Evolutionary conservation across 768 basidiomycete species (phyloP), one percentile per base, ranked within the genome.

Genomic region (Mycena filopes): DNA sequence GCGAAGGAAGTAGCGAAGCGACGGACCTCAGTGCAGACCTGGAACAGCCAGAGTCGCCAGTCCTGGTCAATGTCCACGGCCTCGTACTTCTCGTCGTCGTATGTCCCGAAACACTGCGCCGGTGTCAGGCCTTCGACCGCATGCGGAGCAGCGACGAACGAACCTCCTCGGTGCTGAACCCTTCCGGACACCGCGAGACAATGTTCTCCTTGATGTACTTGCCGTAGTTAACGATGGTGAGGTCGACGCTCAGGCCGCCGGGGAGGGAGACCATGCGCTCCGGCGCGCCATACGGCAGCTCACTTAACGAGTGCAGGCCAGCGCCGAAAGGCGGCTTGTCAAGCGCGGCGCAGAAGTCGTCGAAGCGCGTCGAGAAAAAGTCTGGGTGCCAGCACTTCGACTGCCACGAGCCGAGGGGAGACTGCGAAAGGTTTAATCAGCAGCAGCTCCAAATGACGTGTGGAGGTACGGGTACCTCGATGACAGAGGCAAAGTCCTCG

Each of bases 21-120:
- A 58, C 50, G 4, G 29, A 69, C 68, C 64, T 69, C 68, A 0
- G 94, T 95, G 81, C 95, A 96, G 55, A 95, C 93, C 78, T 94
- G 96, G 84, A 95, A 97, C 7, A 82, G 69, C 96, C 96, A 98
- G 15, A 90, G 78, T 43, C 94, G 84, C 96, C 96, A 98, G 6
- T 83, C 84, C 70, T 94, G 86, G 60, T 87, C 82, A 10, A 95
- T 75, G 13, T 84, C 85, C 1, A 84, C 87, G 15, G 83, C 80
- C 67, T 83, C 82, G 77, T 86, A 97, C 69, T 88, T 81, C 5
- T 80, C 71, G 68, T 91, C 91, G 62, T 96, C 81, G 66, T 83
- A 89, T 0, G 94, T 93, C 6, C 95, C 95, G 71, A 96, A 98
- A 78, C 96, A 98, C 89, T 95, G 66, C 38, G 36, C 36, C 36